A percentile compares a stretch with the other conserved stretches of the same genome.
Conservation (phyloP, 78 protist species). For the Cyanophora paradoxa region DNA sequence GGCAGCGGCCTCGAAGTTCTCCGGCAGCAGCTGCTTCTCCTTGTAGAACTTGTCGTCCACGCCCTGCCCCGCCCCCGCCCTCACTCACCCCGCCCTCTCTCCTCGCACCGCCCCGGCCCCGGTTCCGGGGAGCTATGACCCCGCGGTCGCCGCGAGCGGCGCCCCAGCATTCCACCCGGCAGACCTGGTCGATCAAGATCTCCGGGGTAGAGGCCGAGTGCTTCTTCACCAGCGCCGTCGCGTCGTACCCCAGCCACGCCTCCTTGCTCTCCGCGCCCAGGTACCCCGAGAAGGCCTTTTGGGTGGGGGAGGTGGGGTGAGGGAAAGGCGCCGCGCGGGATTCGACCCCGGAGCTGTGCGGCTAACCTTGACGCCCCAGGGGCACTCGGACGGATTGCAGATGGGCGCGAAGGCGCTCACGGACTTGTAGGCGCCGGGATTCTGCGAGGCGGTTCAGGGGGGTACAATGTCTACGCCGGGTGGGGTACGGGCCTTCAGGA, state of each 20-base stretch:
- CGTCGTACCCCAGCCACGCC: constrained; percentile 38
- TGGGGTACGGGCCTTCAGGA: background rate
- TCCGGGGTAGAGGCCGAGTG: constrained; percentile 32
- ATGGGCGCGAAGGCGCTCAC: background rate
- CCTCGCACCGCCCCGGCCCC: no score
- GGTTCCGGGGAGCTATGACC: no score
- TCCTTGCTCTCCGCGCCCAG: constrained; percentile 57
- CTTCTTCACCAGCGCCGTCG: constrained; percentile 20
- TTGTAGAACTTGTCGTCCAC: constrained; percentile 37
- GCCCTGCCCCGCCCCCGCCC: constrained; percentile 29
- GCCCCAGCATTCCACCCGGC: constrained; percentile 9
- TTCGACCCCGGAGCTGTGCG: no score
- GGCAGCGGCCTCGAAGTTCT: background rate
- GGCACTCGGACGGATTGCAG: constrained; percentile 56
- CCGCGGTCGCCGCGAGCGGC: no score
- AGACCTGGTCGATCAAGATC: constrained; percentile 64
- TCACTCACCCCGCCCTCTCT: no score
- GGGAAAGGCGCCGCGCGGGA: no score
- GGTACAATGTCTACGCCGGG: no score
- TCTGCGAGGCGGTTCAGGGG: constrained; percentile 58
- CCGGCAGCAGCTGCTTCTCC: background rate
- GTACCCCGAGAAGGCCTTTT: constrained; percentile 60
- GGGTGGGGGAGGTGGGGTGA: no score
- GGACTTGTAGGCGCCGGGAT: constrained; percentile 36
- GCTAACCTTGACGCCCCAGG: no score